Conservation (phyloP, 2,329 filamentous ascomycete species). For the Scedosporium aurantiacum region DNA sequence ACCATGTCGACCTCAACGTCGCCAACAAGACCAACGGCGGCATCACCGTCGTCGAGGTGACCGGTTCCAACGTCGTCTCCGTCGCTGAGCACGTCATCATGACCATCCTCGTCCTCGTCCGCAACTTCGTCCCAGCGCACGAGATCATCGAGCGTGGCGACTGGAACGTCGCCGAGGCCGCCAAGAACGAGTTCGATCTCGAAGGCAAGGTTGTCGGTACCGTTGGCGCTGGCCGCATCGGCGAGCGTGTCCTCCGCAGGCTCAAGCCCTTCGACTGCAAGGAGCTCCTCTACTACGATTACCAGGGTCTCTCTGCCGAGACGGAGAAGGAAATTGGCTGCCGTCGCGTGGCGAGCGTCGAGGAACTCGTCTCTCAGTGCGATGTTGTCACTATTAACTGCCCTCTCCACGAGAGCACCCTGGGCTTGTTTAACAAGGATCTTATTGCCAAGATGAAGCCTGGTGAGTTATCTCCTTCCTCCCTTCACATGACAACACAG, state of each 20-base stretch:
- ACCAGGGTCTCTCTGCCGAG: constrained; percentile 83
- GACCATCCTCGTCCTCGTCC: constrained; percentile 92
- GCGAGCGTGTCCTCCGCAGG: constrained; percentile 91
- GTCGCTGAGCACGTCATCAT: constrained; percentile 98
- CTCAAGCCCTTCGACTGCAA: constrained; percentile 99
- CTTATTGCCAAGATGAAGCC: constrained; percentile 98
- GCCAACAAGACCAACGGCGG: constrained; percentile 98
- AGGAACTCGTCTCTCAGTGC: constrained; percentile 90
- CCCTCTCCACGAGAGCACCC: constrained; percentile 96
- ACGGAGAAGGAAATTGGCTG: constrained; percentile 92
- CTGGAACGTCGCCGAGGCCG: constrained; percentile 90
- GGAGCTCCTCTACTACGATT: constrained; percentile 98
- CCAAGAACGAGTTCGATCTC: constrained; percentile 97
- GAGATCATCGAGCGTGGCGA: constrained; percentile 82
- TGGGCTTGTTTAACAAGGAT: constrained; percentile 96
- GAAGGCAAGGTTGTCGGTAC: constrained; percentile 97
- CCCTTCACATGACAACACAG: not conserved
- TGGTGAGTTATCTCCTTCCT: constrained; percentile 36
- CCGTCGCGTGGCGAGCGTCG: constrained; percentile 75
- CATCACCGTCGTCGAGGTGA: constrained; percentile 94
- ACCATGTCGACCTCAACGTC: constrained; percentile 93
- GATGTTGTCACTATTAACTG: constrained; percentile 99
- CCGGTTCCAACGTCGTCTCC: constrained; percentile 95
- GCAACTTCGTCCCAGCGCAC: constrained; percentile 97
- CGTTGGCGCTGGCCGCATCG: constrained; percentile 93